Evolutionary conservation across 345 rosid species (phyloP), one percentile per base, ranked within the genome.

Genomic region (Populus davidiana): DNA sequence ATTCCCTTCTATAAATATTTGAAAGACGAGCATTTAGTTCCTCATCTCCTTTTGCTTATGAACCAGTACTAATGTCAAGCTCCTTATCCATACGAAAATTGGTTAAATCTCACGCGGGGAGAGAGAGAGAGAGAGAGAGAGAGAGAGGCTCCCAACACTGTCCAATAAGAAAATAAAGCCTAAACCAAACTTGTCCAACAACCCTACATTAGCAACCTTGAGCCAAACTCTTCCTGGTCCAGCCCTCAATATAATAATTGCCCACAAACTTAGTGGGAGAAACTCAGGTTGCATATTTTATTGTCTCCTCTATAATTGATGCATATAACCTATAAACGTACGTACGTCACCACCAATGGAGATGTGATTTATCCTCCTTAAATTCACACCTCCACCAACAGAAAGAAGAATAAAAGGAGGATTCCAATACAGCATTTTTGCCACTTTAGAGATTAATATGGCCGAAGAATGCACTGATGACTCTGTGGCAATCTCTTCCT

Each of bases 271-370:
- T 75, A 88, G 92, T 90, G 94, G 20, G 94, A 78, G 79, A 81
- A 86, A 79, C 86, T 89, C 86, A 81, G 81, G 86, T 81, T 82
- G 88, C 93, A 92, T 92, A 81, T 86, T 81, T 84, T 80, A 85
- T 85, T 85, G 89, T 86, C 89, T 44, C 88, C 89, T 82, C 75
- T 80, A 78, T 38, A 66, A 79, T 83, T 78, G 71, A 71, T 74
- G 64, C 10, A 73, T 11, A 73, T 18, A 75, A 36, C 69, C 61
- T 76, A 61, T 16, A 68, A 64, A 54, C 20, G 47, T 41, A 41
- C 67, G 43, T 76, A 83, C 86, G 83, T 83, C 90, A 91, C 89
- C 79, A 76, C 83, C 78, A 33, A 83, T 74, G 78, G 52, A 84
- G 81, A 31, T 36, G 21, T 52, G 66, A 23, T 38, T 20, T 23